phyloP scores from a whole-genome alignment of 306 rosid species.

The Senna siamea region DNA sequence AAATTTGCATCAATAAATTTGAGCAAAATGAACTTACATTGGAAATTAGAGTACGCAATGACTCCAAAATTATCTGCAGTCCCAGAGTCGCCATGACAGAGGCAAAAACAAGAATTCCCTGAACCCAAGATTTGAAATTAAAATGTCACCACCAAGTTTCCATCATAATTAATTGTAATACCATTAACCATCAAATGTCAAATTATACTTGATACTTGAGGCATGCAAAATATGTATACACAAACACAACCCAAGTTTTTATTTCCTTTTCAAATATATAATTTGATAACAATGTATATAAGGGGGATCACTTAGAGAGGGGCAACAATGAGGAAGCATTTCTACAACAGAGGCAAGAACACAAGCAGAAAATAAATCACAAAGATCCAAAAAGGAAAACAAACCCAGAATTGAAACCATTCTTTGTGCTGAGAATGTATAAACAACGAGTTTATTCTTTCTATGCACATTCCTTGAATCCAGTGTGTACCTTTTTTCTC shows the following conservation, averaged over 20 bases:
- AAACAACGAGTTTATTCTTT: neutral
- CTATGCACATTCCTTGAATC: neutral
- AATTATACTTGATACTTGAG: neutral
- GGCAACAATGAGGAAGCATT: neutral
- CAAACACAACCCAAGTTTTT: neutral
- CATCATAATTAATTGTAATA: neutral
- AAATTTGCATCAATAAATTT: slow-evolving; percentile 18
- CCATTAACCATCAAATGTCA: neutral
- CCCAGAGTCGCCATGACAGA: slow-evolving; percentile 99
- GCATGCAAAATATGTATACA: neutral
- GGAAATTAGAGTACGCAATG: slow-evolving; percentile 65
- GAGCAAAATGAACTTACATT: slow-evolving; percentile 57
- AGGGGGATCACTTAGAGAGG: neutral
- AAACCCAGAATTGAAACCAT: neutral
- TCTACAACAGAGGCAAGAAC: neutral
- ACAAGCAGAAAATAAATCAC: neutral
- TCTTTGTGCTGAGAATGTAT: neutral
- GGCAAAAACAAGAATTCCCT: slow-evolving; percentile 99
- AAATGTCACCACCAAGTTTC: slow-evolving; percentile 24
- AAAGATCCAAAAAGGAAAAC: neutral
- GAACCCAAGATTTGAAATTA: slow-evolving; percentile 38
- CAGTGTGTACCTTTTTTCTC: neutral
- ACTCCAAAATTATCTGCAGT: slow-evolving; percentile 96
- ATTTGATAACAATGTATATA: neutral
- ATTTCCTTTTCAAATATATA: neutral